Evolutionary conservation across 2,329 filamentous ascomycete species (phyloP), one percentile per base, ranked within the genome.

Genomic region (Ophiocordyceps camponoti-leonardi): DNA sequence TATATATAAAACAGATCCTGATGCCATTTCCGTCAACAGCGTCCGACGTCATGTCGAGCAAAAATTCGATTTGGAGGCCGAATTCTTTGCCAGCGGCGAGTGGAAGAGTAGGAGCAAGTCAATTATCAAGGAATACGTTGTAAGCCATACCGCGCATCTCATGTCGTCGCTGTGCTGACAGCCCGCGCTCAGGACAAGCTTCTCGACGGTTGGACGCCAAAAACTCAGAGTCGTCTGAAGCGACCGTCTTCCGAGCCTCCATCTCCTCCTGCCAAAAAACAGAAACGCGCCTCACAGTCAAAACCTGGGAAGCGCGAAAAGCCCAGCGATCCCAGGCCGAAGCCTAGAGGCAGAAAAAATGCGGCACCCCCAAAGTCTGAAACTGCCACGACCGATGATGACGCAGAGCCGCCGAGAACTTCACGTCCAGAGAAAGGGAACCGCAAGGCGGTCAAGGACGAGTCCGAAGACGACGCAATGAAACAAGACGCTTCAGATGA

Each of bases 31-130:
- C 0, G 73, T 81, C 48, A 79, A 78, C 52, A 65, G 63, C 44
- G 67, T 77, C 46, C 74, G 77, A 46, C 67, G 70, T 48, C 62
- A 61, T 41, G 69, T 67, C 2, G 73, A 77, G 48, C 58, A 69
- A 28, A 58, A 69, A 41, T 58, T 74, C 1, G 59, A 56, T 1
- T 64, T 80, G 2, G 65, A 69, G 0, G 58, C 67, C 1, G 71
- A 67, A 0, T 77, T 78, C 49, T 69, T 80, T 44, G 61, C 62
- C 14, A 50, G 55, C 2, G 59, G 50, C 0, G 59, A 68, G 16
- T 81, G 77, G 77, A 79, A 80, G 56, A 56, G 61, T 5, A 69
- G 65, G 51, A 79, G 75, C 57, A 80, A 79, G 53, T 55, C 58
- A 1, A 53, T 79, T n/a, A 77, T 81, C 50, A 71, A 71, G 45